Evolutionary conservation across 2,329 filamentous ascomycete genomes (phyloP), one percentile per base, ranked within the genome.

Genomic region (Colletotrichum eleusines): DNA sequence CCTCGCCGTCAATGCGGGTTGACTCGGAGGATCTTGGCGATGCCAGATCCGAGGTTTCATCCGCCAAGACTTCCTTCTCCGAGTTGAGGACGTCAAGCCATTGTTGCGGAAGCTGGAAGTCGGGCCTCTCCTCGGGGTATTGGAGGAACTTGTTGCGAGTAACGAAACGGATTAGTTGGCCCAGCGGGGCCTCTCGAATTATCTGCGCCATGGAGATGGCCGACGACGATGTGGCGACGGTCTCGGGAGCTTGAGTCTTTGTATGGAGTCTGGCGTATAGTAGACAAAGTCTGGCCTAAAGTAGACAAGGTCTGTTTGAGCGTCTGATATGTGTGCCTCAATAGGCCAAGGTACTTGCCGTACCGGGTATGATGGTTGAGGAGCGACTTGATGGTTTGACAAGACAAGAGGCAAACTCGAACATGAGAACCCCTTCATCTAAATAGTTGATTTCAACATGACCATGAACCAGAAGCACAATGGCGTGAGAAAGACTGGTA

Each of bases 121-220:
- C 87, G 28, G 84, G 74, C 70, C 80, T 81, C 73, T 91, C 89
- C 80, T 91, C 89, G 20, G 88, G 88, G 71, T 90, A 91, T 69
- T 84, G 82, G 16, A 91, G 80, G 53, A 86, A 76, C 51, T 79
- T 83, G 75, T 88, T 89, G 40, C 79, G 78, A 3, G 88, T 88
- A 64, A 85, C 60, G 74, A 82, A 87, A 74, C 89, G 84, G 73
- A 91, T 83, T 59, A 90, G 74, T 74, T 90, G 88, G 74, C 89
- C 89, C 72, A 90, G 74, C 35, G 88, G 84, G 70, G 88, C 84
- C 67, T 90, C 89, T 76, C 88, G 81, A 67, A 90, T 80, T 63
- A 68, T n/a, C 16, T 68, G 64, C 42, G 68, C 68, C 68, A 68
- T 71, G 28, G 58, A 23, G 28, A 26, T 31, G 16, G 46, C 38